Evolutionary conservation across 2,329 filamentous ascomycete genomes (phyloP).

Genomic region (Fusarium drepaniforme): DNA sequence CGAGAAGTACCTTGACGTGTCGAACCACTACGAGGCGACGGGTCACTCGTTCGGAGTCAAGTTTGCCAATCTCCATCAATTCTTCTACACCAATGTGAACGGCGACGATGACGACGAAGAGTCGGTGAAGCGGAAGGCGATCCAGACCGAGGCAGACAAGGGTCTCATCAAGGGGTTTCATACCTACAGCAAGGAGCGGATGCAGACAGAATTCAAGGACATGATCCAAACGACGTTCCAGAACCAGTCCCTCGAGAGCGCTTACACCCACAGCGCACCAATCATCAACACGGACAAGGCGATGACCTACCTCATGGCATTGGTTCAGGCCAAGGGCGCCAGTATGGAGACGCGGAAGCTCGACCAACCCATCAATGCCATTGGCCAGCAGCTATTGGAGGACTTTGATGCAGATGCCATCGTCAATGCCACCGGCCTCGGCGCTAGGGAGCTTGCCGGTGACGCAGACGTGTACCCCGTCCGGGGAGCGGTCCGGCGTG

Average conservation of each 20-base stretch:
- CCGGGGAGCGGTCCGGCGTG: conserved; percentile 4
- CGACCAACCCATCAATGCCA: background rate
- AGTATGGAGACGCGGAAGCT: background rate
- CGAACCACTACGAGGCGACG: background rate
- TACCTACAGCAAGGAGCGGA: background rate
- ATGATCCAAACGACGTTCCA: background rate
- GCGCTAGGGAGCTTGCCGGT: background rate
- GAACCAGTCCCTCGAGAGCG: conserved; percentile 1
- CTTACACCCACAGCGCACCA: conserved; percentile 7
- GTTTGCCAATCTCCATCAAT: background rate
- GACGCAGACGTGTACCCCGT: background rate
- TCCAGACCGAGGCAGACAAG: background rate
- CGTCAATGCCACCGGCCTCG: conserved; percentile 3
- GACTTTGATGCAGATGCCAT: background rate
- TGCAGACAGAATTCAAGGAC: conserved; percentile 2
- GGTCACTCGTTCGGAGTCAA: background rate
- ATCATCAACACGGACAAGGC: conserved; percentile 9
- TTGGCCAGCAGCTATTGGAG: background rate
- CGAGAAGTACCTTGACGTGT: background rate
- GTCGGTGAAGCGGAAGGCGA: background rate
- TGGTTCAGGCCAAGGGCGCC: conserved; percentile 9
- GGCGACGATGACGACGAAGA: background rate
- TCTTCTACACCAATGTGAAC: conserved; percentile 2
- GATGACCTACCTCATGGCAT: background rate
- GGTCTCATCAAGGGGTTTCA: conserved; percentile 1